Evolutionary conservation across 257 asterid species (phyloP).

Genomic region (Primulina huaijiensis): DNA sequence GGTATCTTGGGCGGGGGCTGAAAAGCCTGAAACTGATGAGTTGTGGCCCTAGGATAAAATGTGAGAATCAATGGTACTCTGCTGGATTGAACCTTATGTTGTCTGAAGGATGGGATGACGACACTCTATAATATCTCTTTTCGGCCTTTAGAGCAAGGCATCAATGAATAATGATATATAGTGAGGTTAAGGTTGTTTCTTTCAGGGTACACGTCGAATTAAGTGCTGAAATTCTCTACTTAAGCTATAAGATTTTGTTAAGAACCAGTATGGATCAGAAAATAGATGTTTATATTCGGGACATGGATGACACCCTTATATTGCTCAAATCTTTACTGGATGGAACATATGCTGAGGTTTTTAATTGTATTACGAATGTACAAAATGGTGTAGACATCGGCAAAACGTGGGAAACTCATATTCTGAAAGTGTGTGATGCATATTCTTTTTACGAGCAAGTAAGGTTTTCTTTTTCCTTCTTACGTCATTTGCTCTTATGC

Average conservation of each 20-base stretch:
- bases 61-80: neutral
- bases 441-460: conserved; percentile 90
- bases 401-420: conserved; percentile 75
- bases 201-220: conserved; percentile 20
- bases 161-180: too few species aligned
- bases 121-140: neutral
- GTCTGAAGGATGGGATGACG: neutral
- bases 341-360: conserved; percentile 72
- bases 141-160: neutral
- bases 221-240: conserved; percentile 14
- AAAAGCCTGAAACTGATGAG: neutral
- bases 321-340: conserved; percentile 71
- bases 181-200: conserved; percentile 6
- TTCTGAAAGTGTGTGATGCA: conserved; percentile 71
- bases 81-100: neutral
- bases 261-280: conserved; percentile 61
- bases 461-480: conserved; percentile 14
- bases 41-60: neutral
- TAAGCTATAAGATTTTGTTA: too few species aligned
- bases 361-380: conserved; percentile 60
- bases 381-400: conserved; percentile 67
- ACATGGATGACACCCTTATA: conserved; percentile 97
- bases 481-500: neutral
- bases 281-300: conserved; percentile 85
- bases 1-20: neutral